Conservation (phyloP, 139 green algal genomes). For the Chlorella vulgaris region DNA sequence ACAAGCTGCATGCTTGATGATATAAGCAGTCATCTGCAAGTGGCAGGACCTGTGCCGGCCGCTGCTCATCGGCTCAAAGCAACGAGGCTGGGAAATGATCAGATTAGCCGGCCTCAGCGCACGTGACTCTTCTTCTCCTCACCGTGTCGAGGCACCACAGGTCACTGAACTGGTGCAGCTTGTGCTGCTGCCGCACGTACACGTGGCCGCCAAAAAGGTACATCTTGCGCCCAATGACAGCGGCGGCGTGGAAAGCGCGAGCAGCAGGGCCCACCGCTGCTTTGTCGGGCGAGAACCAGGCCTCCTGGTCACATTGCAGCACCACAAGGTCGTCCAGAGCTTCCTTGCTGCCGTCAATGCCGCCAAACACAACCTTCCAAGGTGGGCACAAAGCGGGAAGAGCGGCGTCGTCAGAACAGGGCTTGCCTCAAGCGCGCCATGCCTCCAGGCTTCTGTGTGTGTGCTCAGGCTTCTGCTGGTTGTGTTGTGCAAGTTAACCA, state of each 20-base stretch:
- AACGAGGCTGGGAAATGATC: neutral
- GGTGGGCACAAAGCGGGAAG: neutral
- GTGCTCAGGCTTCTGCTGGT: no score
- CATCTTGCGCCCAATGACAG: constrained; percentile 48
- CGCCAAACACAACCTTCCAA: constrained; percentile 29
- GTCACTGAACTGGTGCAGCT: constrained; percentile 65
- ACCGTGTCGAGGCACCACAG: constrained; percentile 75
- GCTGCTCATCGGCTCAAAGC: no score
- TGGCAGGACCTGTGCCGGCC: no score
- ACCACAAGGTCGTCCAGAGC: constrained; percentile 48
- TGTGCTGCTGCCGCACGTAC: constrained; percentile 49
- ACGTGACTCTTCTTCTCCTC: neutral
- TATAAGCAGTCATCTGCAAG: no score
- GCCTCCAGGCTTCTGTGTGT: no score
- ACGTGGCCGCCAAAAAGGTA: constrained; percentile 80
- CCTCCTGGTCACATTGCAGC: constrained; percentile 36
- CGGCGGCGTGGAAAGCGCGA: constrained; percentile 66
- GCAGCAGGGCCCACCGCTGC: constrained; percentile 45
- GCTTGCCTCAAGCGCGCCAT: no score
- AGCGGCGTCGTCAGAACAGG: no score
- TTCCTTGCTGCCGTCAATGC: constrained; percentile 35
- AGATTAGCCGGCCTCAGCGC: neutral
- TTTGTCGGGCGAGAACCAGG: constrained; percentile 43
- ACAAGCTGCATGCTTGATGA: no score
- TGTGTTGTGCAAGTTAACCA: no score